phyloP scores from a whole-genome alignment of 2,329 filamentous ascomycete genomes.

The Beauveria rudraprayagi region DNA sequence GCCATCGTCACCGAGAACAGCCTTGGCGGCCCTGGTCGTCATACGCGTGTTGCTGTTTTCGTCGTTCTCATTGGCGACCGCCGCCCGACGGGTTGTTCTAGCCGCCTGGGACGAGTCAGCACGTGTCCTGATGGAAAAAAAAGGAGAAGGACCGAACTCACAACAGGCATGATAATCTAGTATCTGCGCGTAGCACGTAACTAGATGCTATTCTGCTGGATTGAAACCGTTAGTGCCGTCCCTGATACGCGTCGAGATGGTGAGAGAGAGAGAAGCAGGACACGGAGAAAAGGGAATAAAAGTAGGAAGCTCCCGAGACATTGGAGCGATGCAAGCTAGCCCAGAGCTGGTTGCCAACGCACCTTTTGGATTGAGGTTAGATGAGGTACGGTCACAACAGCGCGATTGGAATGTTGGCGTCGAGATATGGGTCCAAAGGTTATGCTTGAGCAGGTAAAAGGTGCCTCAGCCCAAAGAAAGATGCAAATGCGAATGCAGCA shows the following conservation, averaged over 20 bases:
- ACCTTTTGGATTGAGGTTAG: slow-evolving; percentile 27
- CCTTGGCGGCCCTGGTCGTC: slow-evolving; percentile 90
- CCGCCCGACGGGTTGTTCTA: slow-evolving; percentile 65
- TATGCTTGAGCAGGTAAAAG: slow-evolving; percentile 1
- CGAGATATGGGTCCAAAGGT: slow-evolving; percentile 16
- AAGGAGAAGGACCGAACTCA: background rate
- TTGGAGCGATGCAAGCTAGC: slow-evolving; percentile 13
- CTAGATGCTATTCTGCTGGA: slow-evolving; percentile 8
- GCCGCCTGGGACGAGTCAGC: slow-evolving; percentile 34
- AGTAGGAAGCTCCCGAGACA: slow-evolving; percentile 23
- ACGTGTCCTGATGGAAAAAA: background rate
- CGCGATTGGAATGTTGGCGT: slow-evolving; percentile 30
- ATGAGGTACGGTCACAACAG: slow-evolving; percentile 25
- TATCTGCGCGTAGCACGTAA: slow-evolving; percentile 5
- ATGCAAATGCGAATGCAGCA: slow-evolving; percentile 13
- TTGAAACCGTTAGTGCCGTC: background rate
- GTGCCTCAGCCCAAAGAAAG: slow-evolving; percentile 20
- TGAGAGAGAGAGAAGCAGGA: slow-evolving; percentile 3
- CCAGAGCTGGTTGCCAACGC: slow-evolving; percentile 21
- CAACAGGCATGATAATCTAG: slow-evolving; percentile 12
- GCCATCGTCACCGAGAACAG: slow-evolving; percentile 56
- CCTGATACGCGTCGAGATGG: slow-evolving; percentile 4
- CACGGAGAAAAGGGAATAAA: slow-evolving; percentile 8
- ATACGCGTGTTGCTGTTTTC: slow-evolving; percentile 82
- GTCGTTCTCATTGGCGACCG: slow-evolving; percentile 86